Percentiles rank a stretch among this genome's conserved stretches.
Conservation (phyloP, 2,329 filamentous ascomycete genomes). For the Fusarium succisae region DNA sequence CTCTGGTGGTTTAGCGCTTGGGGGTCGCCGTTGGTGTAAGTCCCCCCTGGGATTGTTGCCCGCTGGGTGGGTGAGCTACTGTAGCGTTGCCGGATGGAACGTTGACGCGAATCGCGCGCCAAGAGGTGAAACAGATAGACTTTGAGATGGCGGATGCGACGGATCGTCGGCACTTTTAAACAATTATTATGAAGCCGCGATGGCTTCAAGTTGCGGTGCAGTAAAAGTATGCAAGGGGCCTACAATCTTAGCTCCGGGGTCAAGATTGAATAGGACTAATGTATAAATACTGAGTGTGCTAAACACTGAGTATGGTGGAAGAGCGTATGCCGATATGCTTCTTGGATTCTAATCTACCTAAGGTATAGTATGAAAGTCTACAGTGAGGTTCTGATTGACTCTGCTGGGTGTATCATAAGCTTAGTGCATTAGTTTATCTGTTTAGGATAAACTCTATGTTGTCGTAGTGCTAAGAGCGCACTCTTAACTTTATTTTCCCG, state of each 20-base stretch:
- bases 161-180: slow-evolving; percentile 9
- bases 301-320: not conserved
- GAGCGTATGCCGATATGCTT: not conserved
- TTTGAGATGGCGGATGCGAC: slow-evolving; percentile 17
- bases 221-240: not conserved
- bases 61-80: not conserved
- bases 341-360: too few relatives aligned
- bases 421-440: not conserved
- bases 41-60: not conserved
- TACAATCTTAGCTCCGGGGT: not conserved
- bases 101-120: not conserved
- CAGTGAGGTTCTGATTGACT: not conserved
- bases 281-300: not conserved
- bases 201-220: not conserved
- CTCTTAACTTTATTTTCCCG: not conserved
- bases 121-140: slow-evolving; percentile 3
- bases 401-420: not conserved
- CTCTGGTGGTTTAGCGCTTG: slow-evolving; percentile 2
- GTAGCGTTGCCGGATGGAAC: slow-evolving; percentile 22
- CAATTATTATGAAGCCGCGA: slow-evolving; percentile 11
- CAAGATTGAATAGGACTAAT: not conserved
- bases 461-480: not conserved
- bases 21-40: not conserved
- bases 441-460: not conserved
- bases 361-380: not conserved